A percentile compares a stretch with the other conserved stretches of the same genome.
Conservation (phyloP, 1,284 basidiomycete species). For the Phylloporus sp. region DNA sequence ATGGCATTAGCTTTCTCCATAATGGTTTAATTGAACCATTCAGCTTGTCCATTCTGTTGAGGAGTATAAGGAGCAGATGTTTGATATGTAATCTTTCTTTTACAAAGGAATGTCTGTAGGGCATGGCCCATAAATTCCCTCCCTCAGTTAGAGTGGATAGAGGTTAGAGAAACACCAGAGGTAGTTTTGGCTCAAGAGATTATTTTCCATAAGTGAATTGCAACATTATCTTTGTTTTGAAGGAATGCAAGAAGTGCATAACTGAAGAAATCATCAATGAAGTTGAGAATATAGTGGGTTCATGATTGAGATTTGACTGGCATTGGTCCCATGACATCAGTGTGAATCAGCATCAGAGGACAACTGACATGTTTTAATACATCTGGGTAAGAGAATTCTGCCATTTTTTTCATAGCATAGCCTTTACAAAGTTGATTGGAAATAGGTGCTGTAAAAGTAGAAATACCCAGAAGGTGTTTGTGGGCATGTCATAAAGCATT, state of each 20-base stretch:
- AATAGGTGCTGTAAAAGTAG: no score
- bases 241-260: neutral
- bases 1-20: neutral
- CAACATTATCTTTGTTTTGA: neutral
- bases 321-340: no score
- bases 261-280: neutral
- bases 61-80: neutral
- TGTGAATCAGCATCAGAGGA: neutral
- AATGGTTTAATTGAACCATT: neutral
- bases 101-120: neutral
- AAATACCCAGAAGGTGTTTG: no score
- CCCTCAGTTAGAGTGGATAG: neutral
- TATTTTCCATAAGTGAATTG: neutral
- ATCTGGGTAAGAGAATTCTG: no score
- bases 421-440: no score
- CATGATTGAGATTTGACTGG: neutral
- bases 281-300: neutral
- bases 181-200: neutral
- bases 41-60: neutral
- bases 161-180: neutral
- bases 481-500: no score
- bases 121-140: neutral
- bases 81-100: neutral
- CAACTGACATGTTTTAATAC: no score
- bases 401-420: no score